Percentiles rank a stretch among this genome's conserved stretches.
Evolutionary conservation across 176 grass and related monocot genomes (phyloP).

Genomic region (Oropetium thomaeum): DNA sequence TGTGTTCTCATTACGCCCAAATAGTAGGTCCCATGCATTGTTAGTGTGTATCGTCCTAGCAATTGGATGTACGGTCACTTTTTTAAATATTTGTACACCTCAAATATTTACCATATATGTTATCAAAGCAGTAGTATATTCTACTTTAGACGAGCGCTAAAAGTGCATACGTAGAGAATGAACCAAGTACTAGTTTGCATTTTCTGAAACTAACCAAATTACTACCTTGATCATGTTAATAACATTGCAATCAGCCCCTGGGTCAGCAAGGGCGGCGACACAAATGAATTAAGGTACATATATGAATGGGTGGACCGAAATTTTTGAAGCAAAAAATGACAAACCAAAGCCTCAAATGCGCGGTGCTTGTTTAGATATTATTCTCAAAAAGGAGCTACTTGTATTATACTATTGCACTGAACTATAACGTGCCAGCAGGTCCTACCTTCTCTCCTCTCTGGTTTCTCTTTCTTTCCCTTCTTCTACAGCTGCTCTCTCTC

Average conservation of each 20-base stretch:
- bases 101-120: too few species aligned
- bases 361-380: neutral
- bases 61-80: neutral
- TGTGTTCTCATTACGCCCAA: conserved; percentile 14
- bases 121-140: too few species aligned
- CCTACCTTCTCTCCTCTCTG: conserved; percentile 19
- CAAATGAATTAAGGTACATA: neutral
- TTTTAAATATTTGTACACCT: neutral
- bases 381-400: neutral
- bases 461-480: conserved; percentile 16
- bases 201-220: too few species aligned
- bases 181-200: too few species aligned
- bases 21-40: too few species aligned
- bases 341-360: neutral
- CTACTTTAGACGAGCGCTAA: too few species aligned
- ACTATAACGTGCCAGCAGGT: conserved; percentile 22
- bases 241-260: neutral
- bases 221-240: neutral
- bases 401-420: neutral
- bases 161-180: too few species aligned
- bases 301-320: neutral
- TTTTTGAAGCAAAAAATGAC: neutral
- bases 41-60: neutral
- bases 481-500: neutral
- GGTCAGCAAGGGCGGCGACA: neutral